phyloP scores from a whole-genome alignment of 352 stramenopile genomes.

The Phytophthora sojae region DNA sequence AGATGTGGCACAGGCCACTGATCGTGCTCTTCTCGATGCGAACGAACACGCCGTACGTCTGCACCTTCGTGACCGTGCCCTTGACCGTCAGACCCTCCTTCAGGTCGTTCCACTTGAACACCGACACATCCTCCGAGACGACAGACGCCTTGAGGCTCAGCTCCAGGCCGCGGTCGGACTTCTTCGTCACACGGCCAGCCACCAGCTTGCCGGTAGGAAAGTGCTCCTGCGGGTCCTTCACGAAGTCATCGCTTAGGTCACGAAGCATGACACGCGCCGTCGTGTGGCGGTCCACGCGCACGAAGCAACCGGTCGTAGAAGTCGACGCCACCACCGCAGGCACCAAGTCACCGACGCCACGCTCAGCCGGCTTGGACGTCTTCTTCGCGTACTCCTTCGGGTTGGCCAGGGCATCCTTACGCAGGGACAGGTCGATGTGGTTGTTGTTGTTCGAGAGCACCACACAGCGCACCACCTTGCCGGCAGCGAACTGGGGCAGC shows the following conservation, averaged over 20 bases:
- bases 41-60: slow-evolving; percentile 97
- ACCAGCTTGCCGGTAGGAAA: slow-evolving; percentile 96
- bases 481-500: slow-evolving; percentile 66
- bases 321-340: slow-evolving; percentile 94
- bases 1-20: slow-evolving; percentile 96
- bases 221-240: slow-evolving; percentile 89
- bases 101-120: slow-evolving; percentile 92
- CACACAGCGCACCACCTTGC: slow-evolving; percentile 77
- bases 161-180: slow-evolving; percentile 86
- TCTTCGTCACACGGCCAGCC: slow-evolving; percentile 93
- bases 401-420: slow-evolving; percentile 61
- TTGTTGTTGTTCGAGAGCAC: slow-evolving; percentile 61
- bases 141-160: slow-evolving; percentile 95
- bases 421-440: slow-evolving; percentile 83
- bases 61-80: slow-evolving; percentile 95
- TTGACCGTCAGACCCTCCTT: slow-evolving; percentile 93
- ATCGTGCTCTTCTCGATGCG: slow-evolving; percentile 96
- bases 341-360: slow-evolving; percentile 86
- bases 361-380: slow-evolving; percentile 32
- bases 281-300: slow-evolving; percentile 90
- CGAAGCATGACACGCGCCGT: slow-evolving; percentile 94
- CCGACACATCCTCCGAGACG: slow-evolving; percentile 88
- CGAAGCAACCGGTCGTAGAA: slow-evolving; percentile 93
- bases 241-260: slow-evolving; percentile 95
- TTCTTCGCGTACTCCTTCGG: slow-evolving; percentile 66